Conservation (phyloP, 805 yeast genomes). For the Spathaspora sp. region DNA sequence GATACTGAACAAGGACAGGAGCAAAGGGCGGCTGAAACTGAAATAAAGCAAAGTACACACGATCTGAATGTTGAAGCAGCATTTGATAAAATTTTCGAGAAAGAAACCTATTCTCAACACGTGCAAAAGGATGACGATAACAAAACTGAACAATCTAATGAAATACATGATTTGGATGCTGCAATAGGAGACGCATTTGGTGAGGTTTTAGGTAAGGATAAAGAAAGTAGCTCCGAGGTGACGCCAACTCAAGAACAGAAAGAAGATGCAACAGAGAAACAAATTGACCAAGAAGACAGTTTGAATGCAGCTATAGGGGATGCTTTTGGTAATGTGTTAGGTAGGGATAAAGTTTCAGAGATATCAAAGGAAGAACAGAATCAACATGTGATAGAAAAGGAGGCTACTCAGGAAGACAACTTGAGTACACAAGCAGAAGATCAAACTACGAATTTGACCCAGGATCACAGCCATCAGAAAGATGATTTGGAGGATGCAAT, state of each 20-base stretch:
- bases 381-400: not conserved
- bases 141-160: constrained; percentile 1
- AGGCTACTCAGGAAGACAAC: constrained; percentile 1
- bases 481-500: constrained; percentile 8
- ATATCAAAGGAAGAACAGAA: not conserved
- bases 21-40: no score
- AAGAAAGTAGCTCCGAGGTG: not conserved
- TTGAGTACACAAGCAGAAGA: constrained; percentile 5
- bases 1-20: no score
- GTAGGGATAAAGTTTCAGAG: no score
- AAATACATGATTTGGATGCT: constrained; percentile 7
- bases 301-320: constrained; percentile 3
- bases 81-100: no score
- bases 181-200: constrained; percentile 7
- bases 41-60: no score
- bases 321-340: constrained; percentile 1
- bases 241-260: not conserved
- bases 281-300: not conserved
- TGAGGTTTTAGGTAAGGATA: not conserved
- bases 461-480: constrained; percentile 7
- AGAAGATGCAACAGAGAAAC: not conserved
- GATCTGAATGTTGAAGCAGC: no score
- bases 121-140: no score
- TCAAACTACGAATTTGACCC: no score
- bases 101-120: no score